phyloP scores from a whole-genome alignment of 2,329 filamentous ascomycete genomes.

The Fusarium sp. region DNA sequence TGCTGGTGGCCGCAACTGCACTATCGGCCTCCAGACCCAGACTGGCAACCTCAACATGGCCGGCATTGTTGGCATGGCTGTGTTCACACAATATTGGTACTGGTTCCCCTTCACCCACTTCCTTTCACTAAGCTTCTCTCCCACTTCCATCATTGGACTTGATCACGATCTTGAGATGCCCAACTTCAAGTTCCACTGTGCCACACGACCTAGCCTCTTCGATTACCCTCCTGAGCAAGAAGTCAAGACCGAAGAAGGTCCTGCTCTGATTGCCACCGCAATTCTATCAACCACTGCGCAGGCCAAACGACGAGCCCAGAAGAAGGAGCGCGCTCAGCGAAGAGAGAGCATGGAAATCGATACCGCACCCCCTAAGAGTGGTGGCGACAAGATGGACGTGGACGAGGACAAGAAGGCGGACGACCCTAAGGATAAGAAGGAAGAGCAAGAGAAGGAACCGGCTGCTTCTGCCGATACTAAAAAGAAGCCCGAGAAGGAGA shows the following conservation, averaged over 20 bases:
- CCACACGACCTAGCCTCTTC: conserved; percentile 92
- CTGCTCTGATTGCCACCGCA: conserved; percentile 92
- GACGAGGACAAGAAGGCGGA: conserved; percentile 70
- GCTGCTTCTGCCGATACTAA: conserved; percentile 68
- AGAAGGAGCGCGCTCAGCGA: conserved; percentile 89
- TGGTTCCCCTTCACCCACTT: conserved; percentile 99
- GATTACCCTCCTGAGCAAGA: conserved; percentile 98
- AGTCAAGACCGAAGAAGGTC: conserved; percentile 92
- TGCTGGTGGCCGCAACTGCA: conserved; percentile 97
- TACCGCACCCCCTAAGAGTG: conserved; percentile 67
- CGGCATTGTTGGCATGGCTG: conserved; percentile 95
- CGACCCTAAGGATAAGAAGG: conserved; percentile 69
- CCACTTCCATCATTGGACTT: conserved; percentile 93
- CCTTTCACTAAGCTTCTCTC: conserved; percentile 94
- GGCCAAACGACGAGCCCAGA: conserved; percentile 92
- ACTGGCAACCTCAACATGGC: conserved; percentile 99
- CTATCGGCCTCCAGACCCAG: conserved; percentile 96
- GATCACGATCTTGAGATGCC: conserved; percentile 95
- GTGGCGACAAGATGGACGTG: conserved; percentile 88
- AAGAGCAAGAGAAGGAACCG: conserved; percentile 67
- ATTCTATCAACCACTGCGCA: conserved; percentile 97
- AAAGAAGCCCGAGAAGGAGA: conserved; percentile 95
- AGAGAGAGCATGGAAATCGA: conserved; percentile 97
- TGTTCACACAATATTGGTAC: conserved; percentile 99
- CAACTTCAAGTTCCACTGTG: conserved; percentile 94